Evolutionary conservation across 2,329 filamentous ascomycete genomes (phyloP).

Genomic region (Ampelomyces quisqualis): DNA sequence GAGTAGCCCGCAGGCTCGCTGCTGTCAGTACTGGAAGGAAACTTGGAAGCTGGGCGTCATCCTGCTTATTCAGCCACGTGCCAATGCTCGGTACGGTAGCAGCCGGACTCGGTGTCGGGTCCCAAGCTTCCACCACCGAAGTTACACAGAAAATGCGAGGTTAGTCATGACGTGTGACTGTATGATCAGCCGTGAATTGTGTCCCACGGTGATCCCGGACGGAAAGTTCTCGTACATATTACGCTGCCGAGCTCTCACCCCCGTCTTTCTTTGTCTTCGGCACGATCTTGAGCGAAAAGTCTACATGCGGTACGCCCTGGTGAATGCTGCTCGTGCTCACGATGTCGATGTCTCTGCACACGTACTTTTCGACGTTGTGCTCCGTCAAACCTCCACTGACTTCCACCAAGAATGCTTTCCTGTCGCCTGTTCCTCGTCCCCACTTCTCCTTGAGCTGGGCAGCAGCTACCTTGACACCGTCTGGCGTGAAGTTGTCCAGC

Average conservation of each 20-base stretch:
- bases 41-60: no score
- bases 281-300: constrained; percentile 91
- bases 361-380: constrained; percentile 79
- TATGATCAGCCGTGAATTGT: no score
- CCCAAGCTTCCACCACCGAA: no score
- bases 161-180: no score
- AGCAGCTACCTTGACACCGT: constrained; percentile 74
- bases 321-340: constrained; percentile 96
- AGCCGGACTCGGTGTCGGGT: no score
- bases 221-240: no score
- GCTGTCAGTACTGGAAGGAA: no score
- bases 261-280: constrained; percentile 43
- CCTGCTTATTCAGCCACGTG: no score
- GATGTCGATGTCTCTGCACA: constrained; percentile 84
- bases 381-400: constrained; percentile 87
- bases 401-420: constrained; percentile 74
- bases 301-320: constrained; percentile 88
- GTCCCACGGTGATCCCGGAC: no score
- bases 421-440: constrained; percentile 61
- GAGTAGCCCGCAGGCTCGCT: no score
- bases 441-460: constrained; percentile 75
- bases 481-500: constrained; percentile 90
- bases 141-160: no score
- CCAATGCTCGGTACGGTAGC: no score
- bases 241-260: constrained; percentile 16